A percentile compares a stretch with the other conserved stretches of the same genome.
Conservation (phyloP, 208 protist genomes). For the Trypanosoma mega region DNA sequence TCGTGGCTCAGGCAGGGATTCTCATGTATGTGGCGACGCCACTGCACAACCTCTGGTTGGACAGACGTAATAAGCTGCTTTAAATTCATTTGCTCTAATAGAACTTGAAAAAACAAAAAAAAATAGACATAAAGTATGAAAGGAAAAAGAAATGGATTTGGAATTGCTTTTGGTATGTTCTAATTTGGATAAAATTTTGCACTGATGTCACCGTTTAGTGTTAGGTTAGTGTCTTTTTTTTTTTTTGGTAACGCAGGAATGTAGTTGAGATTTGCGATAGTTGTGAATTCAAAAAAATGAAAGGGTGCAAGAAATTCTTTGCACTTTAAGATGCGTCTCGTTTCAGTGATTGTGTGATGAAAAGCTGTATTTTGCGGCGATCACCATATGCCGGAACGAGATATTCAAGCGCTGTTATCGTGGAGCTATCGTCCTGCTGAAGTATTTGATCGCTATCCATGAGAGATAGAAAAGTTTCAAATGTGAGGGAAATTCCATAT, state of each 20-base stretch:
- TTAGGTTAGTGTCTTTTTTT: too few relatives aligned
- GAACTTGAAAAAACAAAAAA: neutral
- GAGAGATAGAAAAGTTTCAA: slow-evolving; percentile 11
- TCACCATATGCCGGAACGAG: slow-evolving; percentile 14
- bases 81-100: neutral
- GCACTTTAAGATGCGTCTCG: neutral
- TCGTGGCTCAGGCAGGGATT: slow-evolving; percentile 50
- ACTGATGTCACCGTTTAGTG: too few relatives aligned
- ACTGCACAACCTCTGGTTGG: slow-evolving; percentile 35
- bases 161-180: too few relatives aligned
- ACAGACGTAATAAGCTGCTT: slow-evolving; percentile 13
- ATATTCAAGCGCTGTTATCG: slow-evolving; percentile 9
- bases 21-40: slow-evolving; percentile 58
- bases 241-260: too few relatives aligned
- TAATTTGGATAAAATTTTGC: too few relatives aligned
- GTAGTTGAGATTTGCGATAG: too few relatives aligned
- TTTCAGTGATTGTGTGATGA: neutral
- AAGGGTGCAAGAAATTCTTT: too few relatives aligned
- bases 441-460: slow-evolving; percentile 16
- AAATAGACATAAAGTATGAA: neutral
- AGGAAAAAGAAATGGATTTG: slow-evolving; percentile 13
- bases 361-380: slow-evolving; percentile 13
- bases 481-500: slow-evolving; percentile 6
- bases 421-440: slow-evolving; percentile 13
- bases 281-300: too few relatives aligned